Evolutionary conservation across 148 eudicot genomes (phyloP).

Genomic region (Cornus kousa): DNA sequence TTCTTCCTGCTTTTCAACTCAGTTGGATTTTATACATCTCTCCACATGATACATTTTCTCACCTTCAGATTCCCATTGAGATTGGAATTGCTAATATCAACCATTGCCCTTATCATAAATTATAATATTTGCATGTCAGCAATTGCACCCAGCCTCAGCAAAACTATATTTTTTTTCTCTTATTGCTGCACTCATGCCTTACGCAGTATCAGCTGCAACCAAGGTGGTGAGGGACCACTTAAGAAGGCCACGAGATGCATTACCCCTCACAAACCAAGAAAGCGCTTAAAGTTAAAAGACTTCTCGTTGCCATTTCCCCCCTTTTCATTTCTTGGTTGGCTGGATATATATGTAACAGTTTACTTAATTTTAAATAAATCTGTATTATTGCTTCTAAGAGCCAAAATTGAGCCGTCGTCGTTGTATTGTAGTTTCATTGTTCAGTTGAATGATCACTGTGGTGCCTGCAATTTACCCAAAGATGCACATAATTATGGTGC

Average conservation of each 20-base stretch:
- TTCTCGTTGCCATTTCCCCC: too few relatives aligned
- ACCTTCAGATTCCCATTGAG: slow-evolving; percentile 46
- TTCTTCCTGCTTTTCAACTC: slow-evolving; percentile 43
- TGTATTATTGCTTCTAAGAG: too few relatives aligned
- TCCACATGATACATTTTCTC: slow-evolving; percentile 40
- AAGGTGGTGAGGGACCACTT: slow-evolving; percentile 10
- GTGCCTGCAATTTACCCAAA: too few relatives aligned
- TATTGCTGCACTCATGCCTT: slow-evolving; percentile 2
- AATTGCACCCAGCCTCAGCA: slow-evolving; percentile 19
- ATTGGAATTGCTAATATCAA: slow-evolving; percentile 34
- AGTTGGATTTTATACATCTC: slow-evolving; percentile 42
- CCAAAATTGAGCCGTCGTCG: too few relatives aligned
- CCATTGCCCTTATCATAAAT: slow-evolving; percentile 33
- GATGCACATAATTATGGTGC: too few relatives aligned
- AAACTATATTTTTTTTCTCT: neutral
- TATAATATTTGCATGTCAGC: slow-evolving; percentile 27
- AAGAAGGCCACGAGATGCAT: neutral
- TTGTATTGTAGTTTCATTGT: too few relatives aligned
- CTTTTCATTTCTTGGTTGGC: too few relatives aligned
- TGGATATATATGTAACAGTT: too few relatives aligned
- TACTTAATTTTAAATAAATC: too few relatives aligned
- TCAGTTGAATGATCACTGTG: too few relatives aligned
- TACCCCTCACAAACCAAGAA: too few relatives aligned
- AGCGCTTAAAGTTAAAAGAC: too few relatives aligned
- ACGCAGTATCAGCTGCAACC: neutral